phyloP scores from a whole-genome alignment of 371 early-diverging fungal genomes.

The Rhizopus stolonifer region DNA sequence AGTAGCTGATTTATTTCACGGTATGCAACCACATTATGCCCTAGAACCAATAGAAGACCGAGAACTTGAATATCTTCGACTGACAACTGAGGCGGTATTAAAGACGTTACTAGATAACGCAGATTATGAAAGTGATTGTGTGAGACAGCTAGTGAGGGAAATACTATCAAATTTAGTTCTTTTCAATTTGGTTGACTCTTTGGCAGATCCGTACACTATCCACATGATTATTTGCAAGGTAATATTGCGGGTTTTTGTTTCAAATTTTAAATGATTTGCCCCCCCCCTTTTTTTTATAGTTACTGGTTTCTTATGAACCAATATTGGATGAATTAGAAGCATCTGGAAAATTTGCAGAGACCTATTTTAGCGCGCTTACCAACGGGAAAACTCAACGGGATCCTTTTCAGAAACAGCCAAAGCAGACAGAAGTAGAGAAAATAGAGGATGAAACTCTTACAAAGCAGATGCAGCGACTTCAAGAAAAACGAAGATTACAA shows the following conservation, averaged over 20 bases:
- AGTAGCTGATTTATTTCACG: slow-evolving; percentile 54
- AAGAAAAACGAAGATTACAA: slow-evolving; percentile 33
- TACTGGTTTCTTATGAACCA: slow-evolving; percentile 27
- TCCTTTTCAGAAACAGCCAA: slow-evolving; percentile 15
- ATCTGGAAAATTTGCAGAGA: slow-evolving; percentile 29
- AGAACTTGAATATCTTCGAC: slow-evolving; percentile 52
- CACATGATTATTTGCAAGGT: slow-evolving; percentile 61
- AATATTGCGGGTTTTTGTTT: slow-evolving; percentile 6
- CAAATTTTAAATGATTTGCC: background rate
- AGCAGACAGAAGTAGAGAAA: slow-evolving; percentile 12
- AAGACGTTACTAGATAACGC: slow-evolving; percentile 34
- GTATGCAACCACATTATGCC: slow-evolving; percentile 65
- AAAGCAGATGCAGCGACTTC: slow-evolving; percentile 41
- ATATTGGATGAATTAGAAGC: slow-evolving; percentile 35
- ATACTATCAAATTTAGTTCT: slow-evolving; percentile 53
- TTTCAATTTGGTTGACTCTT: slow-evolving; percentile 41
- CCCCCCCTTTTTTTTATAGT: slow-evolving; percentile 12
- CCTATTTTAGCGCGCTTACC: slow-evolving; percentile 28
- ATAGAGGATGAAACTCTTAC: slow-evolving; percentile 23
- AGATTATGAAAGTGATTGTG: slow-evolving; percentile 53
- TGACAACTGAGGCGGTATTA: slow-evolving; percentile 50
- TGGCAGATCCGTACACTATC: slow-evolving; percentile 60
- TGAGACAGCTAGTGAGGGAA: slow-evolving; percentile 58
- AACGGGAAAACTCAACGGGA: slow-evolving; percentile 5
- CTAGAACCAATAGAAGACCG: slow-evolving; percentile 41